phyloP scores from a whole-genome alignment of 208 protist genomes.

The Acanthamoeba triangularis region DNA sequence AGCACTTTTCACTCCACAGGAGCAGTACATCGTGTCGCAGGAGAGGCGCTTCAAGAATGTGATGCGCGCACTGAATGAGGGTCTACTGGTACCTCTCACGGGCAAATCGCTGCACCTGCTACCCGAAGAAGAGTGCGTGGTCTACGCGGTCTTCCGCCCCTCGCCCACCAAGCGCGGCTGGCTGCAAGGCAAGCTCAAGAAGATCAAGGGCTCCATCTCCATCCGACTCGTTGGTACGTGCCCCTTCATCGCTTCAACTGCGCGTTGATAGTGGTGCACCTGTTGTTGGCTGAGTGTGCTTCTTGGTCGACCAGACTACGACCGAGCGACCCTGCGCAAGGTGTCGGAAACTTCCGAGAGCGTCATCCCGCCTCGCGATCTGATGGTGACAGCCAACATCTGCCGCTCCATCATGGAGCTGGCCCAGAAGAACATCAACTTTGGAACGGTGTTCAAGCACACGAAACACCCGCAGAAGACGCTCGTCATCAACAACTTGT shows the following conservation, averaged over 20 bases:
- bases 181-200: slow-evolving; percentile 81
- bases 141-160: slow-evolving; percentile 81
- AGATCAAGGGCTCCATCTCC: slow-evolving; percentile 83
- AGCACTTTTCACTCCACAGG: neutral
- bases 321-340: slow-evolving; percentile 1
- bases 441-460: slow-evolving; percentile 83
- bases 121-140: slow-evolving; percentile 74
- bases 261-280: neutral
- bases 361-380: slow-evolving; percentile 40
- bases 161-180: slow-evolving; percentile 78
- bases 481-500: slow-evolving; percentile 87
- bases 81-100: slow-evolving; percentile 56
- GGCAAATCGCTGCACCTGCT: slow-evolving; percentile 66
- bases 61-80: slow-evolving; percentile 45
- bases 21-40: slow-evolving; percentile 68
- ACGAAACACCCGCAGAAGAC: slow-evolving; percentile 77
- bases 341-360: slow-evolving; percentile 33
- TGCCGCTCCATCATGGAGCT: slow-evolving; percentile 87
- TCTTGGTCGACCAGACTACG: neutral
- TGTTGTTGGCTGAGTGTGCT: neutral
- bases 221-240: slow-evolving; percentile 49
- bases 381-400: slow-evolving; percentile 81
- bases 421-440: slow-evolving; percentile 89
- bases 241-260: neutral
- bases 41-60: slow-evolving; percentile 58